These are phyloP conservation scores for Sonneratia alba DNA, from an alignment of 345 rosid species.

Conservation along the genomic window DNA sequence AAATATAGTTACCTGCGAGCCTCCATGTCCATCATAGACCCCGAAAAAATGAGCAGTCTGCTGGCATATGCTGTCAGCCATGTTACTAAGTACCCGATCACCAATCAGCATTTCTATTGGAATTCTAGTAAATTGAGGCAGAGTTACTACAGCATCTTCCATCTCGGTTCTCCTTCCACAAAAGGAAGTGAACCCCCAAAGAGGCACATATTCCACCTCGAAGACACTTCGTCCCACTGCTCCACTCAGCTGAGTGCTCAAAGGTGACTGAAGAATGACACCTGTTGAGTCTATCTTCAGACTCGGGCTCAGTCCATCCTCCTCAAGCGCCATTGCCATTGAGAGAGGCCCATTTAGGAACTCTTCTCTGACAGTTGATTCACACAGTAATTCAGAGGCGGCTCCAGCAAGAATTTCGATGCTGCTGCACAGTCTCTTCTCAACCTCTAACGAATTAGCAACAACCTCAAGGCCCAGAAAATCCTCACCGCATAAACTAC, in stretches of 20 bases:
- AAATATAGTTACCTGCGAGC: slow-evolving; percentile 49
- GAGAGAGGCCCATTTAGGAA: slow-evolving; percentile 25
- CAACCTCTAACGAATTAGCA: slow-evolving; percentile 19
- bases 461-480: slow-evolving; percentile 31
- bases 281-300: slow-evolving; percentile 27
- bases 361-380: slow-evolving; percentile 22
- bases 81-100: slow-evolving; percentile 40
- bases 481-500: slow-evolving; percentile 66
- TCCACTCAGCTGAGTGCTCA: slow-evolving; percentile 24
- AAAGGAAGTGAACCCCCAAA: slow-evolving; percentile 75
- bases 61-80: slow-evolving; percentile 34
- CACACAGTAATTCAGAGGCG: slow-evolving; percentile 3
- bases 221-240: slow-evolving; percentile 57
- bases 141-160: slow-evolving; percentile 82
- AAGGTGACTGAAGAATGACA: slow-evolving; percentile 32
- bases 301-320: slow-evolving; percentile 24
- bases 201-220: slow-evolving; percentile 79
- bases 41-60: slow-evolving; percentile 86
- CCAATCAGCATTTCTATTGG: slow-evolving; percentile 80
- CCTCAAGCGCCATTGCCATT: slow-evolving; percentile 27
- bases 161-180: slow-evolving; percentile 93
- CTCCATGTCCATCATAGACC: slow-evolving; percentile 98
- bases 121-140: slow-evolving; percentile 52
- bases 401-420: slow-evolving; percentile 32
- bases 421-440: slow-evolving; percentile 25